A percentile compares a stretch with the other conserved stretches of the same genome.
These are phyloP conservation scores for Adansonia digitata DNA, from an alignment of 345 rosid genomes.

Conservation along the genomic window DNA sequence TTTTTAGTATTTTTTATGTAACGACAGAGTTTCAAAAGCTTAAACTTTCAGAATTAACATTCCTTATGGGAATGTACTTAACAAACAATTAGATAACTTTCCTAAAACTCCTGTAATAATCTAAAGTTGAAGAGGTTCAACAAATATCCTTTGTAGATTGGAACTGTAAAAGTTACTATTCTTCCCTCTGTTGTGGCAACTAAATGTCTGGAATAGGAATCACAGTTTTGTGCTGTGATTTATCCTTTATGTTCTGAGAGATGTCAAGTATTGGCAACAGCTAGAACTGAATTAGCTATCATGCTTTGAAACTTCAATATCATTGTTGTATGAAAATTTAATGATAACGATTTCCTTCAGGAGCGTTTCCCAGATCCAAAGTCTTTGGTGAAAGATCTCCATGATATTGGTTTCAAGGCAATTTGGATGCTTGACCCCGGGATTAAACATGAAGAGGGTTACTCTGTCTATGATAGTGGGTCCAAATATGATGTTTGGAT, in stretches of 20 bases:
- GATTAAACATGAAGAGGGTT: conserved; percentile 73
- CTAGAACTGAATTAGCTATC: background rate
- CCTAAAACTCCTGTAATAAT: background rate
- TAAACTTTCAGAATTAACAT: background rate
- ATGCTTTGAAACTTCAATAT: background rate
- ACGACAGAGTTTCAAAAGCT: background rate
- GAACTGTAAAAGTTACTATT: background rate
- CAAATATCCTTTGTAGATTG: background rate
- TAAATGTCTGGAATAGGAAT: background rate
- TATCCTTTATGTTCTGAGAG: background rate
- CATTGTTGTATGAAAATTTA: background rate
- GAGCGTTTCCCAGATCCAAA: conserved; percentile 65
- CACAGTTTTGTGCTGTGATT: background rate
- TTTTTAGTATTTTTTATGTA: background rate
- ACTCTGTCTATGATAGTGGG: conserved; percentile 64
- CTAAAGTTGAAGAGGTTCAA: background rate
- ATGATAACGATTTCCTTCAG: conserved; percentile 27
- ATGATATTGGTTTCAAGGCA: conserved; percentile 67
- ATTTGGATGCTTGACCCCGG: conserved; percentile 99
- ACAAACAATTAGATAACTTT: background rate
- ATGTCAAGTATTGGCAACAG: background rate
- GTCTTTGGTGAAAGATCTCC: conserved; percentile 57
- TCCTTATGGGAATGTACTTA: background rate
- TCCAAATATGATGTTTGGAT: conserved; percentile 60
- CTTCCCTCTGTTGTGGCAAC: background rate